phyloP scores from a whole-genome alignment of 2,329 filamentous ascomycete genomes.

The Fusarium stilboides region DNA sequence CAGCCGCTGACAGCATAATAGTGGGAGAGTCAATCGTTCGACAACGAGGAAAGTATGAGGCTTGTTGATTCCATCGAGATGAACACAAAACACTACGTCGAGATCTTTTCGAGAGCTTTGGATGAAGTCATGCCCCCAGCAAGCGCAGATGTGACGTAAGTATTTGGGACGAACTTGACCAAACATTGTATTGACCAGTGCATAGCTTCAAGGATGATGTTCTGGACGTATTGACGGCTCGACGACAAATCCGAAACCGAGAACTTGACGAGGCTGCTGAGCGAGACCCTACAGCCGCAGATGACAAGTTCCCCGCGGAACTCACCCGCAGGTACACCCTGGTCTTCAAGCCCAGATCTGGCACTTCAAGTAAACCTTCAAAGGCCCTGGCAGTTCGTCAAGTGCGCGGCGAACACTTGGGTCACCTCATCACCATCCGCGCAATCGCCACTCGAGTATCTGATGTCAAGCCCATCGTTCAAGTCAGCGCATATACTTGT shows the following conservation, averaged over 20 bases:
- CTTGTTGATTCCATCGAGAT: slow-evolving; percentile 88
- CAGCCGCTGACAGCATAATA: slow-evolving; percentile 55
- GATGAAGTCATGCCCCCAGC: slow-evolving; percentile 89
- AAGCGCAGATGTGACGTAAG: slow-evolving; percentile 81
- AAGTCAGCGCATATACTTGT: slow-evolving; percentile 98
- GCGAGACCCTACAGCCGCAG: slow-evolving; percentile 74
- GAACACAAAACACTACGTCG: slow-evolving; percentile 96
- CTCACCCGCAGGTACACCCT: slow-evolving; percentile 94
- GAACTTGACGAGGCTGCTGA: slow-evolving; percentile 78
- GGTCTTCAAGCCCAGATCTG: slow-evolving; percentile 93
- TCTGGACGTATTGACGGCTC: slow-evolving; percentile 95
- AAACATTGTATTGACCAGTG: slow-evolving; percentile 13
- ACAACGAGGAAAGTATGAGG: slow-evolving; percentile 73
- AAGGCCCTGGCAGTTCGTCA: slow-evolving; percentile 90
- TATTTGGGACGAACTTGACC: slow-evolving; percentile 1
- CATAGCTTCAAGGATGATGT: slow-evolving; percentile 95
- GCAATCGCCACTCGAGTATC: slow-evolving; percentile 96
- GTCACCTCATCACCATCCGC: slow-evolving; percentile 92
- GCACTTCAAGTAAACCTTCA: slow-evolving; percentile 73
- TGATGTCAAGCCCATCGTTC: slow-evolving; percentile 97
- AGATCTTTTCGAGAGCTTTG: slow-evolving; percentile 89
- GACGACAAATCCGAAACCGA: slow-evolving; percentile 88
- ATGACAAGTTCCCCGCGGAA: slow-evolving; percentile 90
- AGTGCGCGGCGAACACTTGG: slow-evolving; percentile 92
- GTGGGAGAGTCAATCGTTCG: slow-evolving; percentile 78